Conservation (phyloP, 208 protist genomes). For the Trypanosoma theileri region DNA sequence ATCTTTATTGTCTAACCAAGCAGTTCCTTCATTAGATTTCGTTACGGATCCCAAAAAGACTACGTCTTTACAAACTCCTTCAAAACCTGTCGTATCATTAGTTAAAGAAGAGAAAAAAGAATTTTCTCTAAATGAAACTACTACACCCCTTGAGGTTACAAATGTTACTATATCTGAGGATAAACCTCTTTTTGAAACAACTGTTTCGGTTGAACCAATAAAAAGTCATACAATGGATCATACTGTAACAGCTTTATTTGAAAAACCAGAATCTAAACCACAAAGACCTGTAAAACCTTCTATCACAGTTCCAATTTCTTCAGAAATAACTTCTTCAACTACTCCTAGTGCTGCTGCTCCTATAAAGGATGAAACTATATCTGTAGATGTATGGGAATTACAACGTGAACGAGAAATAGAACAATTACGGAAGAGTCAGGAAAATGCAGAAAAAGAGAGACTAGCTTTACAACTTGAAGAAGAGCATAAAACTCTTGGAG, state of each 20-base stretch:
- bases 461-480: constrained; percentile 42
- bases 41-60: constrained; percentile 1
- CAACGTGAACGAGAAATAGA: constrained; percentile 82
- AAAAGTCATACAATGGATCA: constrained; percentile 1
- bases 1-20: constrained; percentile 7
- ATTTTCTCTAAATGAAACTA: background rate
- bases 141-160: background rate
- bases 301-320: constrained; percentile 26
- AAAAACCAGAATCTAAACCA: background rate
- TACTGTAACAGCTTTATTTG: constrained; percentile 7
- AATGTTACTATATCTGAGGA: constrained; percentile 23
- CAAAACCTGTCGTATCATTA: background rate
- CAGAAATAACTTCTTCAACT: constrained; percentile 1
- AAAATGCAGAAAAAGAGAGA: constrained; percentile 55
- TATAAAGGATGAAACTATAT: constrained; percentile 31
- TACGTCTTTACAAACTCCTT: background rate
- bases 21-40: constrained; percentile 16
- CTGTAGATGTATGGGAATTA: constrained; percentile 82
- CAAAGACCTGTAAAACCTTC: constrained; percentile 26
- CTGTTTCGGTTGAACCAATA: background rate
- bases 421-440: constrained; percentile 55
- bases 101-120: background rate
- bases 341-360: background rate
- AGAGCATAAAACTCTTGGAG: constrained; percentile 64
- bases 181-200: constrained; percentile 27